Evolutionary conservation across 805 yeast genomes (phyloP), one percentile per base, ranked within the genome.

Genomic region (Spathaspora passalidarum): DNA sequence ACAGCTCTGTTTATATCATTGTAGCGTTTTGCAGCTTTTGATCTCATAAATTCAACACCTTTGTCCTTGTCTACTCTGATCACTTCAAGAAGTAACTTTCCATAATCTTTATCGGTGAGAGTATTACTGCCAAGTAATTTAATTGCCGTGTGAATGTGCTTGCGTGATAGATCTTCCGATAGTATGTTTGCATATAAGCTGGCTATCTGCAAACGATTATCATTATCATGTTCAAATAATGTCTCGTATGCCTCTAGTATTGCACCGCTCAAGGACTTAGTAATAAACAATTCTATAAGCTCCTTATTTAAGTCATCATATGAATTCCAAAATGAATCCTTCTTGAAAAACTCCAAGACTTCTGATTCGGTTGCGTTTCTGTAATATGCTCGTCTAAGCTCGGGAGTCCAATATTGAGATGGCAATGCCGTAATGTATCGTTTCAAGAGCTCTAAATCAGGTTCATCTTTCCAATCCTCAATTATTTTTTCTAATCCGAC

Each of bases 21-120:
- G 43, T 57, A 63, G 36, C 53, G 55, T 20, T 54, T 51, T 17
- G 61, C 56, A 17, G 61, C 61, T 41, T 66, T 55, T 14, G 50
- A 49, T 43, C 65, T 63, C 49, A 72, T 57, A 38, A 65, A 69
- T 8, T 52, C 46, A n/a, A 69, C 52, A 1, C 70, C 70, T 32
- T 48, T 46, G 1, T 57, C 55, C 6, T 68, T 59, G 34, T 61
- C 56, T 3, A 61, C 26, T 43, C 66, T 57, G 13, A 72, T 53
- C 2, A 69, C 52, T 43, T 63, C 69, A 11, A 71, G 46, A 6
- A 71, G 56, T 25, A 57, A 51, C 43, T 61, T 63, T 25, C 69
- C 56, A 48, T 68, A 71, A 5, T 51, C 41, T 2, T 54, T 53
- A 5, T 22, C 58, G 56, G 43, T 60, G 60, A 13, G 55, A 45